phyloP scores from a whole-genome alignment of 805 yeast species.

The Candida berthetii region DNA sequence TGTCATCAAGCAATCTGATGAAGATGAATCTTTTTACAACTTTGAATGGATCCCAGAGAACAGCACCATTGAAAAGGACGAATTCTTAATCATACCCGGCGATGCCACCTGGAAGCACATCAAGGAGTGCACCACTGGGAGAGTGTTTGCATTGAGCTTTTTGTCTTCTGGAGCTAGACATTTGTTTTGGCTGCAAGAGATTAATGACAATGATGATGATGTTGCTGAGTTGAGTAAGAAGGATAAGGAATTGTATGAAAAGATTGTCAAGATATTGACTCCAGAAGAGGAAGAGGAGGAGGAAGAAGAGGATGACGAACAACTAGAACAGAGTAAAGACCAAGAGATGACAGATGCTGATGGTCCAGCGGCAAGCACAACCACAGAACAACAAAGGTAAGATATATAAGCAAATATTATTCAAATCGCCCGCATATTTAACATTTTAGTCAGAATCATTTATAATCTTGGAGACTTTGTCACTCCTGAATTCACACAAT shows the following conservation, averaged over 20 bases:
- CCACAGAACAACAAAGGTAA: neutral
- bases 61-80: conserved; percentile 44
- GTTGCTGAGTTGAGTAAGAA: conserved; percentile 48
- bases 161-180: conserved; percentile 53
- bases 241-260: conserved; percentile 44
- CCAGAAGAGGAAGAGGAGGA: conserved; percentile 33
- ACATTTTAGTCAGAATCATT: conserved; percentile 10
- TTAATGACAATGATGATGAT: conserved; percentile 57
- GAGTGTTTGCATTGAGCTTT: conserved; percentile 67
- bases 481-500: conserved; percentile 7
- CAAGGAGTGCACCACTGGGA: conserved; percentile 64
- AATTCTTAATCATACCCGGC: conserved; percentile 73
- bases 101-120: conserved; percentile 77
- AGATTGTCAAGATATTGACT: conserved; percentile 41
- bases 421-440: conserved; percentile 1
- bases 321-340: neutral
- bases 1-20: conserved; percentile 52
- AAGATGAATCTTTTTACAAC: conserved; percentile 66
- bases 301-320: conserved; percentile 20
- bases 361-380: neutral
- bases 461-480: conserved; percentile 14
- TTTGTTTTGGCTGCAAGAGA: conserved; percentile 70
- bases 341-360: neutral
- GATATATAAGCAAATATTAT: too few relatives aligned
- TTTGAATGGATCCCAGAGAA: conserved; percentile 71